phyloP scores from a whole-genome alignment of 2,329 filamentous ascomycete genomes.

The Cordyceps tenuipes region DNA sequence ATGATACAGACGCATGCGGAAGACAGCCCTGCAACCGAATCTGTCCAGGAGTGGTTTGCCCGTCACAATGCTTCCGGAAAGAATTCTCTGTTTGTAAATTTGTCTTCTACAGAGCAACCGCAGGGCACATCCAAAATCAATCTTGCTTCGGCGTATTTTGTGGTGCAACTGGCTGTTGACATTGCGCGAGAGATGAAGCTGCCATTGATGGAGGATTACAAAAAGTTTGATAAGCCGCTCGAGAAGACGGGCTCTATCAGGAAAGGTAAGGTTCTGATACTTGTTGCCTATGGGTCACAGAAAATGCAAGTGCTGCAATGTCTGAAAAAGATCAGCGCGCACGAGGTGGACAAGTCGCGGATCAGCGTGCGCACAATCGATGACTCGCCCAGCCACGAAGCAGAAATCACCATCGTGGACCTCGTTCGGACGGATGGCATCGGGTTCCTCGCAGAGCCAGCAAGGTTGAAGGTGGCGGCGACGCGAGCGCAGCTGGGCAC shows the following conservation, averaged over 20 bases:
- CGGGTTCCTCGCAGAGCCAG: neutral
- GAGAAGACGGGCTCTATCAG: neutral
- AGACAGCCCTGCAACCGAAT: neutral
- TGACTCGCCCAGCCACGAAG: neutral
- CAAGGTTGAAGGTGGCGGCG: neutral
- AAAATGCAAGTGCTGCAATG: neutral
- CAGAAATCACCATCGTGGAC: neutral
- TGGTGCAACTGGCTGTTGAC: neutral
- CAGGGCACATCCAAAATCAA: neutral
- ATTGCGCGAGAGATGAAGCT: neutral
- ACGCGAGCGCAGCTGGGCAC: neutral
- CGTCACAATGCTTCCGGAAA: neutral
- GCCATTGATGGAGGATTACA: conserved; percentile 1
- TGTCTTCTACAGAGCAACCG: neutral
- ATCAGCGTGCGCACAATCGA: neutral
- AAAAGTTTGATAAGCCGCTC: neutral
- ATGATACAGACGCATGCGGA: neutral
- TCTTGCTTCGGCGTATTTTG: neutral
- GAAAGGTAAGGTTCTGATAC: neutral
- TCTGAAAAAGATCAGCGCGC: neutral
- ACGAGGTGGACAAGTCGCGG: neutral
- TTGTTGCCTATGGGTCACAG: neutral
- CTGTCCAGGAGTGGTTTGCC: neutral
- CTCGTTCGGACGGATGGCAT: neutral
- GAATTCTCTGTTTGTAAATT: neutral